phyloP scores from a whole-genome alignment of 495 filamentous ascomycete genomes.

The Daldinia concentrica region DNA sequence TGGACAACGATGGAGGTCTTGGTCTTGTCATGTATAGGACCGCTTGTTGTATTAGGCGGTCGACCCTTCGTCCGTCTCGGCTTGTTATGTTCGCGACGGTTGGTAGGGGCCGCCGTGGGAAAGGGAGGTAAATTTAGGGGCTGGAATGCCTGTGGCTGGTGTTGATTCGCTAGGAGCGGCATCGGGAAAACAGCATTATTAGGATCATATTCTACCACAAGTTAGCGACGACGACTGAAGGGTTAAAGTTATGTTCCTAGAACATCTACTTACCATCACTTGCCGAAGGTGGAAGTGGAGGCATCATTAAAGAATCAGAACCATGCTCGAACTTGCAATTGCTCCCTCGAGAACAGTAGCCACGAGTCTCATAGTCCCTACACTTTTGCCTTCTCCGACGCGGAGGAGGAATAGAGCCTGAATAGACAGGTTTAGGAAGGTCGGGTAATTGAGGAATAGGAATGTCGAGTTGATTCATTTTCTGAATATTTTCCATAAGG shows the following conservation, averaged over 20 bases:
- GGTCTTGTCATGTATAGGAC: constrained; percentile 76
- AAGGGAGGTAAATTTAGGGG: constrained; percentile 18
- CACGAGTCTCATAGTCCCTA: constrained; percentile 87
- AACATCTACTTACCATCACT: constrained; percentile 53
- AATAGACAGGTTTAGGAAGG: constrained; percentile 40
- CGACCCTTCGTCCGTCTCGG: constrained; percentile 55
- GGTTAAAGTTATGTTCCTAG: constrained; percentile 9
- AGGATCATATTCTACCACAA: constrained; percentile 81
- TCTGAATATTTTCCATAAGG: constrained; percentile 74
- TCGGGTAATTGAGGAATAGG: constrained; percentile 64
- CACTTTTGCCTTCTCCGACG: constrained; percentile 67
- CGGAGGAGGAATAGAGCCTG: constrained; percentile 27
- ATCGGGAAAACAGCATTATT: constrained; percentile 64
- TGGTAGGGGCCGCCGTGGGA: constrained; percentile 23
- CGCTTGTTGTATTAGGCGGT: constrained; percentile 76
- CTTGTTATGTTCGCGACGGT: constrained; percentile 56
- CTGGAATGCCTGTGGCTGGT: constrained; percentile 15
- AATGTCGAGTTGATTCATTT: constrained; percentile 74
- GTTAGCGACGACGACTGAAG: constrained; percentile 23
- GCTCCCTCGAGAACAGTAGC: constrained; percentile 80
- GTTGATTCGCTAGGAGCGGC: constrained; percentile 17
- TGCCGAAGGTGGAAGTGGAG: constrained; percentile 47
- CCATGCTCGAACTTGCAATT: constrained; percentile 87
- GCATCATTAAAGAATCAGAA: constrained; percentile 63
- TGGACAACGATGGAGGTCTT: constrained; percentile 89